Percentiles rank a stretch among this genome's conserved stretches.
phyloP scores from a whole-genome alignment of 768 basidiomycete species.

The Mycena indigotica region DNA sequence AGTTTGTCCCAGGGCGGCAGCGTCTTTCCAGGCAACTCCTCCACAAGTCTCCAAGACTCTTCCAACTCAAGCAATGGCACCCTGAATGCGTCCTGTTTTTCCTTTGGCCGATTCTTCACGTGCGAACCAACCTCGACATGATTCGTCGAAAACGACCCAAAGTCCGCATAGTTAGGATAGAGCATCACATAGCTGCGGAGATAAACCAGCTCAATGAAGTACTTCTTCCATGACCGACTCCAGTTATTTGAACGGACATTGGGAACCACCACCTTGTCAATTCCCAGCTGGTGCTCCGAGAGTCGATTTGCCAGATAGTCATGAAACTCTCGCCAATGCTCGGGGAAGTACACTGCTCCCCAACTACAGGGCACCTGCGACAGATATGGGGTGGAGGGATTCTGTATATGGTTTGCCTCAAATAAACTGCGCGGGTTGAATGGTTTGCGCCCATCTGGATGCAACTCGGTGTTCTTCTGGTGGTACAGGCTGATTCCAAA shows the following conservation, averaged over 20 bases:
- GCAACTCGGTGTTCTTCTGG: conserved; percentile 79
- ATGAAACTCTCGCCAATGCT: conserved; percentile 88
- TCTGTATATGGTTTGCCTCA: conserved; percentile 36
- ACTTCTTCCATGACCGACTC: conserved; percentile 86
- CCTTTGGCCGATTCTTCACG: conserved; percentile 59
- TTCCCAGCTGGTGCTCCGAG: conserved; percentile 46
- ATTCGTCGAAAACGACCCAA: conserved; percentile 83
- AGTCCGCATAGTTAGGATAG: conserved; percentile 79
- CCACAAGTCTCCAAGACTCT: conserved; percentile 44
- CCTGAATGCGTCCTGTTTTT: conserved; percentile 65
- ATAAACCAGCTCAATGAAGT: conserved; percentile 84
- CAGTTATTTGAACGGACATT: conserved; percentile 79
- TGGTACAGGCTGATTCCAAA: conserved; percentile 88
- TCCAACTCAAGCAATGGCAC: conserved; percentile 69
- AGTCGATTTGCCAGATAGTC: conserved; percentile 71
- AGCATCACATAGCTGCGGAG: conserved; percentile 86
- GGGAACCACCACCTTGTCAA: conserved; percentile 60
- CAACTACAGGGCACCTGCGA: conserved; percentile 90
- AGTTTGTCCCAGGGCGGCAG: conserved; percentile 59
- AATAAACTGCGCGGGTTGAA: conserved; percentile 72
- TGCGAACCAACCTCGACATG: conserved; percentile 86
- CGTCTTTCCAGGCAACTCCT: conserved; percentile 24
- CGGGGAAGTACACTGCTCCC: conserved; percentile 90
- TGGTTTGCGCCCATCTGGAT: conserved; percentile 61
- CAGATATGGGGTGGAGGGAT: conserved; percentile 69